Evolutionary conservation across 208 protist genomes (phyloP).

Genomic region (Porcisia deanei): DNA sequence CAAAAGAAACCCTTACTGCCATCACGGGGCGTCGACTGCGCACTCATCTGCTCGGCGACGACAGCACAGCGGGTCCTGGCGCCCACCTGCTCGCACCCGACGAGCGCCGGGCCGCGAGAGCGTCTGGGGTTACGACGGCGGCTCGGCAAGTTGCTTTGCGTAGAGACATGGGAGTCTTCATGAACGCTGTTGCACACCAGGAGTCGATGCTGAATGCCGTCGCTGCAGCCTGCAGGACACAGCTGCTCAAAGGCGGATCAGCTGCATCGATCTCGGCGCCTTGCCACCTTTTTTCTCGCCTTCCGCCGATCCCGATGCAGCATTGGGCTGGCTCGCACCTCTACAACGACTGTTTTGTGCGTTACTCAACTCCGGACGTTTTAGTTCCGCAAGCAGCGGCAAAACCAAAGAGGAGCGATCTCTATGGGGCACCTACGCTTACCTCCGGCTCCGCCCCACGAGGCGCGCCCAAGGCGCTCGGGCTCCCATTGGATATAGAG

Average conservation of each 20-base stretch:
- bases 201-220: constrained; percentile 12
- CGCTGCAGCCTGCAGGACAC: background rate
- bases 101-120: background rate
- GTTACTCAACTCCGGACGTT: constrained; percentile 2
- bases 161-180: constrained; percentile 1
- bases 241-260: background rate
- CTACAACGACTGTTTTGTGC: constrained; percentile 24
- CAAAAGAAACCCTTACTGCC: constrained; percentile 32
- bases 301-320: constrained; percentile 6
- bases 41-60: constrained; percentile 1
- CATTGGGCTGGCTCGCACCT: constrained; percentile 20
- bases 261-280: background rate
- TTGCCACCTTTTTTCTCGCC: background rate
- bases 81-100: background rate
- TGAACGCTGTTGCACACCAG: constrained; percentile 8
- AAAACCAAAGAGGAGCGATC: background rate
- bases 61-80: background rate
- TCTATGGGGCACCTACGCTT: background rate
- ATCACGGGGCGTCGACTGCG: constrained; percentile 11
- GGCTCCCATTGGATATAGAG: constrained; percentile 20
- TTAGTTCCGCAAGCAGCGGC: background rate
- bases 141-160: constrained; percentile 10
- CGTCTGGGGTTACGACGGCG: background rate
- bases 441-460: background rate
- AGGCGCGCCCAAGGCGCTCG: constrained; percentile 17